Evolutionary conservation across 371 early-diverging fungal genomes (phyloP).

Genomic region (Hamiltosporidium tvaerminnensis): DNA sequence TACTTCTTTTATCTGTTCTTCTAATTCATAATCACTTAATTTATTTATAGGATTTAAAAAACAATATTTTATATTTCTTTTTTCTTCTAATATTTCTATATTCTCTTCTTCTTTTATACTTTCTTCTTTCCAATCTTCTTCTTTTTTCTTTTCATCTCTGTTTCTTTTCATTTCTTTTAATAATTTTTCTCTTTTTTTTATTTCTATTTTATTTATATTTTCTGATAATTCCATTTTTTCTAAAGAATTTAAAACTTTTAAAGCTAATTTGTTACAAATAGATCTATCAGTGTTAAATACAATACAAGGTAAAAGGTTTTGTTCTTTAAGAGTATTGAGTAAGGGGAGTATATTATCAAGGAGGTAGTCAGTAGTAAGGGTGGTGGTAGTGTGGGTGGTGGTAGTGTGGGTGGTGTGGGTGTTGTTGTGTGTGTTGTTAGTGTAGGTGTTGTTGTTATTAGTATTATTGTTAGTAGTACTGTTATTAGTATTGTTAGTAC

Average conservation of each 20-base stretch:
- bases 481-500: not conserved
- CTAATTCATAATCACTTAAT: constrained; percentile 45
- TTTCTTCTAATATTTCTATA: constrained; percentile 25
- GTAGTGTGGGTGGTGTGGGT: not conserved
- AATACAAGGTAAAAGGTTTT: constrained; percentile 55
- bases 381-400: not conserved
- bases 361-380: constrained; percentile 6
- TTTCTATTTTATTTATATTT: constrained; percentile 15
- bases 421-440: not conserved
- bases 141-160: constrained; percentile 40
- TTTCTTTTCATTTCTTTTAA: constrained; percentile 45
- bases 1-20: constrained; percentile 42
- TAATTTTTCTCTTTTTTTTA: constrained; percentile 37
- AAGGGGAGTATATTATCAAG: constrained; percentile 41
- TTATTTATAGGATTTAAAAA: constrained; percentile 39
- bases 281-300: constrained; percentile 56
- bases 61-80: constrained; percentile 42
- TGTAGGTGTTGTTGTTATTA: not conserved
- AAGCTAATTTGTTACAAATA: constrained; percentile 53
- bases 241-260: constrained; percentile 39
- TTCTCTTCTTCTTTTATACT: constrained; percentile 34
- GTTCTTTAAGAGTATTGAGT: constrained; percentile 34
- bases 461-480: not conserved
- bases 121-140: constrained; percentile 50
- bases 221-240: constrained; percentile 31